Percentiles rank a stretch among this genome's conserved stretches.
These are phyloP conservation scores for Scutellaria barbata DNA, from an alignment of 257 asterid genomes.

Conservation along the genomic window DNA sequence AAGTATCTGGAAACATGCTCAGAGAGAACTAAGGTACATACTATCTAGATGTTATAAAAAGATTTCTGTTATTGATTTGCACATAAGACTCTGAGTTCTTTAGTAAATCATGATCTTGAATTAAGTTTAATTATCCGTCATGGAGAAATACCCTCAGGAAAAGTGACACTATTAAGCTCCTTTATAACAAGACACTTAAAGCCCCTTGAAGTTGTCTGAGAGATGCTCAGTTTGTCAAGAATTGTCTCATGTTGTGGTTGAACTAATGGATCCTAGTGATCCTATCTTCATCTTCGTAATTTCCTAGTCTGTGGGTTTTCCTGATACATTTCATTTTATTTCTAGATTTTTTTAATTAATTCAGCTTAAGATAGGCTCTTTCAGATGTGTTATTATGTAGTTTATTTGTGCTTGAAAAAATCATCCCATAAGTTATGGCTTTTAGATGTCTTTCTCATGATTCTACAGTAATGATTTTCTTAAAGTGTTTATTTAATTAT, in stretches of 20 bases:
- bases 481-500: conserved; percentile 29
- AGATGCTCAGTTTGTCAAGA: conserved; percentile 11
- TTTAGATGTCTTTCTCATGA: conserved; percentile 28
- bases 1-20: conserved; percentile 94
- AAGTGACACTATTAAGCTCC: not conserved
- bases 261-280: conserved; percentile 27
- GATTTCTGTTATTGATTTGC: conserved; percentile 17
- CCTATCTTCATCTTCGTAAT: conserved; percentile 12
- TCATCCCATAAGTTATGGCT: not conserved
- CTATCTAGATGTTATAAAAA: conserved; percentile 18
- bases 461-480: conserved; percentile 28
- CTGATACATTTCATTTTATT: conserved; percentile 21
- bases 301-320: not conserved
- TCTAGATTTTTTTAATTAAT: conserved; percentile 16
- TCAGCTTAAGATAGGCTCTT: conserved; percentile 26
- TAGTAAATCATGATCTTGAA: conserved; percentile 13
- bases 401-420: conserved; percentile 7
- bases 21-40: conserved; percentile 81
- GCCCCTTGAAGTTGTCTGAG: conserved; percentile 3
- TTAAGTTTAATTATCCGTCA: conserved; percentile 12
- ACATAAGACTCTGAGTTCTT: conserved; percentile 20
- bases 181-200: not conserved
- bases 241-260: conserved; percentile 19
- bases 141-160: conserved; percentile 20
- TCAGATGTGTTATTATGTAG: conserved; percentile 14